These are phyloP conservation scores for Xylaria hypoxylon DNA, from an alignment of 2,329 filamentous ascomycete genomes.

Conservation along the genomic window DNA sequence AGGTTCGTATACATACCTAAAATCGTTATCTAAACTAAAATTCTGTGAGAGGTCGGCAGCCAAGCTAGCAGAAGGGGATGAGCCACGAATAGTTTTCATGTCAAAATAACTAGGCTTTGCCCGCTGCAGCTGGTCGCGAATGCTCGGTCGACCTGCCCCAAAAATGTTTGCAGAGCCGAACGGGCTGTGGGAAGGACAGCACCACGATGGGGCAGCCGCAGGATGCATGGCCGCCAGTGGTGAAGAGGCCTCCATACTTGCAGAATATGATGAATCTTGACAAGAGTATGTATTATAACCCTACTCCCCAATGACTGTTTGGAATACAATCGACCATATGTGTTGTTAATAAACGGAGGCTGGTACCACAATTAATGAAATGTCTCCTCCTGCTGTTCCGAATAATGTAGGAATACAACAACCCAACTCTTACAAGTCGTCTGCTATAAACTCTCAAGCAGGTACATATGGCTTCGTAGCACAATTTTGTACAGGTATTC, in stretches of 20 bases:
- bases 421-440: conserved; percentile 30
- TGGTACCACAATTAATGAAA: conserved; percentile 47
- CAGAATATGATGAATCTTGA: conserved; percentile 21
- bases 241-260: conserved; percentile 89
- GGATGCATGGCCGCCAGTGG: conserved; percentile 94
- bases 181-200: conserved; percentile 59
- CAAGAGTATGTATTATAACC: conserved; percentile 46
- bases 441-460: conserved; percentile 18
- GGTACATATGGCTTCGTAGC: conserved; percentile 26
- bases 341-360: conserved; percentile 44
- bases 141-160: conserved; percentile 75
- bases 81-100: conserved; percentile 80
- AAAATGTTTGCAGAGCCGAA: conserved; percentile 61
- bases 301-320: conserved; percentile 48
- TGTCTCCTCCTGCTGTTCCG: conserved; percentile 40
- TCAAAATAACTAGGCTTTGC: conserved; percentile 82
- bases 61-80: conserved; percentile 89
- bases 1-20: conserved; percentile 73
- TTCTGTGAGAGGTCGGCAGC: conserved; percentile 97
- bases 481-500: conserved; percentile 13
- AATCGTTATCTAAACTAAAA: conserved; percentile 86
- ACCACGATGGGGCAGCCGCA: conserved; percentile 74
- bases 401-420: conserved; percentile 35
- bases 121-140: conserved; percentile 77
- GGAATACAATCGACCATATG: conserved; percentile 41